phyloP scores from a whole-genome alignment of 2,329 filamentous ascomycete genomes.

The Neofusicoccum sp. region DNA sequence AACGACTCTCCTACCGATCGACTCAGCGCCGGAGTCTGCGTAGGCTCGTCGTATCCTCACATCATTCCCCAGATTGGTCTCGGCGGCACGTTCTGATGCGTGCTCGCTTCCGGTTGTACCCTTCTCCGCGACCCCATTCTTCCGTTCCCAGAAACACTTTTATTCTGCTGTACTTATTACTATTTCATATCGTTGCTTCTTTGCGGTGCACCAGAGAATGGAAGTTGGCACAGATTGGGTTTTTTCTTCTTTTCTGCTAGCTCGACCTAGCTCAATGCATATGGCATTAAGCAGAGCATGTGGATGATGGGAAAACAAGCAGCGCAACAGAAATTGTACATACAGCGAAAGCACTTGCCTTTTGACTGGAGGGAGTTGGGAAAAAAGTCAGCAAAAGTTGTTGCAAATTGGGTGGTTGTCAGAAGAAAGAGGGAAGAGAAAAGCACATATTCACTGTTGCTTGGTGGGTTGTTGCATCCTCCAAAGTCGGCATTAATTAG shows the following conservation, averaged over 20 bases:
- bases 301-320: neutral
- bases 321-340: constrained; percentile 14
- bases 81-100: neutral
- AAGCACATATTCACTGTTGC: neutral
- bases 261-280: neutral
- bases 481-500: constrained; percentile 1
- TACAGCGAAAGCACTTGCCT: neutral
- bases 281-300: neutral
- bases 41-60: neutral
- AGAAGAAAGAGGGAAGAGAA: neutral
- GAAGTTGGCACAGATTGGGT: constrained; percentile 9
- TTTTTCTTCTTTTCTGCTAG: neutral
- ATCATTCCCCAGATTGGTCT: constrained; percentile 9
- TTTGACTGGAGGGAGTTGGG: neutral
- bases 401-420: neutral
- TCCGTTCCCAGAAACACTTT: constrained; percentile 1
- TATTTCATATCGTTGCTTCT: constrained; percentile 6
- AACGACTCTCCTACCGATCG: constrained; percentile 13
- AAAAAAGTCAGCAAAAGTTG: neutral
- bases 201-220: neutral
- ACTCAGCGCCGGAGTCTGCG: constrained; percentile 12
- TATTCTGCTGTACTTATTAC: constrained; percentile 16
- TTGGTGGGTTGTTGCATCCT: neutral
- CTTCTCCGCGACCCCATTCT: neutral
- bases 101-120: neutral